A percentile compares a stretch with the other conserved stretches of the same genome.
Evolutionary conservation across 352 stramenopile genomes (phyloP).

Genomic region (Elongisporangium undulatum): DNA sequence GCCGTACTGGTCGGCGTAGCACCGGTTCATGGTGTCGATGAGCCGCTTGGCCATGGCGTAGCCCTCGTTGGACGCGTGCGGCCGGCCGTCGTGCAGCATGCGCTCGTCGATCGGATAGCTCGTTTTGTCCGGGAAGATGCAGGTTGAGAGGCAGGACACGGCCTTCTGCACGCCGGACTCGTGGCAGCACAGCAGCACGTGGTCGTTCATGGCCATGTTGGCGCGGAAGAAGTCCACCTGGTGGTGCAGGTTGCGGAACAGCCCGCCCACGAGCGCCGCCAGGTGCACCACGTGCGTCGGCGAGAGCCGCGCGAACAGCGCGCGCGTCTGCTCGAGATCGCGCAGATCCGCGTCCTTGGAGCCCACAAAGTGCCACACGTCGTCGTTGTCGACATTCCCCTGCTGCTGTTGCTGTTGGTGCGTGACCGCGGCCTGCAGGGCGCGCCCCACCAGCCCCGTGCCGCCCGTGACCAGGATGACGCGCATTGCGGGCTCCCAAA

Average conservation of each 20-base stretch:
- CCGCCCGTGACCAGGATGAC: conserved; percentile 95
- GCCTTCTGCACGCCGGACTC: conserved; percentile 90
- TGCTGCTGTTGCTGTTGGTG: not conserved
- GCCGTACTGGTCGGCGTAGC: conserved; percentile 95
- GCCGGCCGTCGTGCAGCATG: conserved; percentile 91
- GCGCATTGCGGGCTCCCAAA: conserved; percentile 7
- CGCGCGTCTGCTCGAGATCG: conserved; percentile 67
- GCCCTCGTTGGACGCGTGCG: conserved; percentile 84
- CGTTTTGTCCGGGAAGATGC: conserved; percentile 98
- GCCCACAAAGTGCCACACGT: conserved; percentile 93
- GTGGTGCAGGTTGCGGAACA: conserved; percentile 79
- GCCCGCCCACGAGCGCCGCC: conserved; percentile 91
- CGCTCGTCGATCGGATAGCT: conserved; percentile 98
- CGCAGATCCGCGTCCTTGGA: conserved; percentile 94
- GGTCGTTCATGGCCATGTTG: conserved; percentile 99
- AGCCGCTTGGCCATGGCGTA: conserved; percentile 99
- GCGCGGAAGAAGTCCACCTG: conserved; percentile 99
- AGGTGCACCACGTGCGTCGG: conserved; percentile 98
- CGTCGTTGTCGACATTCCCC: no score
- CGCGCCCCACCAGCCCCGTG: conserved; percentile 91
- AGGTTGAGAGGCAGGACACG: conserved; percentile 97
- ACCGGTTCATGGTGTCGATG: conserved; percentile 97
- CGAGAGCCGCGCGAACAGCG: conserved; percentile 91
- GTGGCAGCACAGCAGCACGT: conserved; percentile 96
- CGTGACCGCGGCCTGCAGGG: conserved; percentile 59